Percentiles rank a stretch among this genome's conserved stretches.
Conservation (phyloP, 192 early-diverging fungal genomes). For the Coemansia sp. region DNA sequence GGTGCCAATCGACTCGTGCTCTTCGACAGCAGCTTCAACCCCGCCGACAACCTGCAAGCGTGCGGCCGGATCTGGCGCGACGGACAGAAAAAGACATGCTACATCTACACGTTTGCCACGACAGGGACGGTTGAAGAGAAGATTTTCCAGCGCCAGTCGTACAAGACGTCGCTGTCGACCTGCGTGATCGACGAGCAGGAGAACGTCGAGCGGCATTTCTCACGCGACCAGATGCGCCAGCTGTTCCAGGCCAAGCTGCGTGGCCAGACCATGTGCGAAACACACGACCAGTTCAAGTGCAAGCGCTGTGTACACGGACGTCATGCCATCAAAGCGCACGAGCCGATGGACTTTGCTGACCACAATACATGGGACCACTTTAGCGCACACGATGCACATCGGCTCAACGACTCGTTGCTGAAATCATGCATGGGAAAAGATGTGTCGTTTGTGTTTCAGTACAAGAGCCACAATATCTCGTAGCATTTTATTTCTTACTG, state of each 20-base stretch:
- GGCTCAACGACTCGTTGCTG: constrained; percentile 62
- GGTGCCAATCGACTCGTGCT: constrained; percentile 96
- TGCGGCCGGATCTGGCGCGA: constrained; percentile 89
- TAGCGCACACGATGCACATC: constrained; percentile 54
- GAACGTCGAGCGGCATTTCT: constrained; percentile 94
- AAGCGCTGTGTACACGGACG: constrained; percentile 80
- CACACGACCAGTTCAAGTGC: constrained; percentile 98
- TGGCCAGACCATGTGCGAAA: constrained; percentile 68
- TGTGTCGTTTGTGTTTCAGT: constrained; percentile 81
- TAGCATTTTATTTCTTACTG: neutral
- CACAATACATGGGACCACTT: constrained; percentile 82
- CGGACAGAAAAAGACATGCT: constrained; percentile 83
- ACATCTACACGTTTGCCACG: constrained; percentile 95
- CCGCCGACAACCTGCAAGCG: constrained; percentile 94
- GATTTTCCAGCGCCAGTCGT: constrained; percentile 93
- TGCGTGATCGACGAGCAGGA: constrained; percentile 95
- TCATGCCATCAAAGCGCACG: constrained; percentile 66
- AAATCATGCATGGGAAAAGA: constrained; percentile 60
- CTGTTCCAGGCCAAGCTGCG: constrained; percentile 81
- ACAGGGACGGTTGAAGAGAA: constrained; percentile 99
- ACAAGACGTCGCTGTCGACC: constrained; percentile 81
- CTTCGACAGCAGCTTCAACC: constrained; percentile 90
- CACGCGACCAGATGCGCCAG: constrained; percentile 81
- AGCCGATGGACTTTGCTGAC: constrained; percentile 74
- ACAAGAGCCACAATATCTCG: constrained; percentile 57